Evolutionary conservation across 2,329 filamentous ascomycete species (phyloP), one percentile per base, ranked within the genome.

Genomic region (Apiospora kogelbergensis): DNA sequence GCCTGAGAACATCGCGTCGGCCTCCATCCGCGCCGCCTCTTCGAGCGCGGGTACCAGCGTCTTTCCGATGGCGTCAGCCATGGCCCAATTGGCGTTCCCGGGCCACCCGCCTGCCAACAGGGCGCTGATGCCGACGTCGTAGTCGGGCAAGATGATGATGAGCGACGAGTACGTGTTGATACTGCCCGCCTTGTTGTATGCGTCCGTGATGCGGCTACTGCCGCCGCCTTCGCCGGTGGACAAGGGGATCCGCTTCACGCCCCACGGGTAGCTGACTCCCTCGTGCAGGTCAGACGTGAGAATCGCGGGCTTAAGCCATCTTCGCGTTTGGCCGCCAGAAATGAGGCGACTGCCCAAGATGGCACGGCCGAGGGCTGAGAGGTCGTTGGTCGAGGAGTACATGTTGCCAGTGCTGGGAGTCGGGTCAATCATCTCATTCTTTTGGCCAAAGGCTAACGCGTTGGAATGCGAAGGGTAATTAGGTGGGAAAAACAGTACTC

Each of bases 191-290:
- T 78, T 78, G 71, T 69, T 73, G 69, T 76, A 77, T 42, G 73
- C 71, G 71, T 78, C 76, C 6, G 78, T 71, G 13, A 77, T 72
- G 1, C 76, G 74, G 69, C 74, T 37, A 3, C 26, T 17, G 26
- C 30, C 9, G 10, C 45, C 74, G 24, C 26, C 63, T 13, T 65
- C 68, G 1, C n/a, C 22, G 6, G 33, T 33, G 4, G 66, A 71
- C 1, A 78, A 66, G 15, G 72, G 72, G 70, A 81, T 78, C 46
- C 80, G 78, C 10, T 80, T 75, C 48, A 84, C 79, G 17, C 83
- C 83, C 83, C 83, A 85, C 0, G 84, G 84, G 37, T 79, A 79
- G 7, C 82, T 81, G 1, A 84, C 76, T 1, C 79, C 78, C 13
- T 80, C 78, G 46, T 74, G 70, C 0, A 81, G 72, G 41, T 81